Percentiles rank a stretch among this genome's conserved stretches.
Evolutionary conservation across 495 filamentous ascomycete species (phyloP).

Genomic region (Paragyromitra xinjiangensis): DNA sequence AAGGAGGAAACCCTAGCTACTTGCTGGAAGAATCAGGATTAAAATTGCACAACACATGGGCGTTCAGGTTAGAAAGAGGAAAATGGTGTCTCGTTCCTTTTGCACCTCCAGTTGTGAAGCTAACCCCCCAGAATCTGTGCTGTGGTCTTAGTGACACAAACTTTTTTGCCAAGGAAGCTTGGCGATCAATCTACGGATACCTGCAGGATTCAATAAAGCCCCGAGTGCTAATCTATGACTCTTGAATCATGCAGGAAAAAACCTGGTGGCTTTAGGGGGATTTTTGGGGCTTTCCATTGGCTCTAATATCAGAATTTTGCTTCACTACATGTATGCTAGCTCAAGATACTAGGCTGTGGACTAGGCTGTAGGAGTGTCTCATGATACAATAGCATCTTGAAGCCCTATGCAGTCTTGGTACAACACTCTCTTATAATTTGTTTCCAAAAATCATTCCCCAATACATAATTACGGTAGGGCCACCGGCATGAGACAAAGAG

Average conservation of each 20-base stretch:
- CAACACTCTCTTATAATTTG: no score
- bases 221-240: slow-evolving; percentile 46
- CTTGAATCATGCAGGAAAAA: neutral
- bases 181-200: neutral
- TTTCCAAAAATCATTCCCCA: neutral
- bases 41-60: neutral
- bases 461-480: no score
- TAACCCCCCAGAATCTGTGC: neutral
- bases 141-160: neutral
- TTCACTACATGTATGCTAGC: neutral
- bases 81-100: neutral
- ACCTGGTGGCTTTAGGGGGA: neutral
- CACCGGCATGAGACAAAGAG: no score
- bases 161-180: neutral
- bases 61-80: neutral
- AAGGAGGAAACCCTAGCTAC: neutral
- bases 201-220: neutral
- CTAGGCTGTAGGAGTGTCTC: no score
- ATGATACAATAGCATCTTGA: no score
- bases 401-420: no score
- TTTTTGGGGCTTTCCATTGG: neutral
- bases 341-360: no score
- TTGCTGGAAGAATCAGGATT: neutral
- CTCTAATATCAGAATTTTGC: neutral
- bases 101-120: neutral